Conservation (phyloP, 257 asterid genomes). For the Linderniella brevidens region DNA sequence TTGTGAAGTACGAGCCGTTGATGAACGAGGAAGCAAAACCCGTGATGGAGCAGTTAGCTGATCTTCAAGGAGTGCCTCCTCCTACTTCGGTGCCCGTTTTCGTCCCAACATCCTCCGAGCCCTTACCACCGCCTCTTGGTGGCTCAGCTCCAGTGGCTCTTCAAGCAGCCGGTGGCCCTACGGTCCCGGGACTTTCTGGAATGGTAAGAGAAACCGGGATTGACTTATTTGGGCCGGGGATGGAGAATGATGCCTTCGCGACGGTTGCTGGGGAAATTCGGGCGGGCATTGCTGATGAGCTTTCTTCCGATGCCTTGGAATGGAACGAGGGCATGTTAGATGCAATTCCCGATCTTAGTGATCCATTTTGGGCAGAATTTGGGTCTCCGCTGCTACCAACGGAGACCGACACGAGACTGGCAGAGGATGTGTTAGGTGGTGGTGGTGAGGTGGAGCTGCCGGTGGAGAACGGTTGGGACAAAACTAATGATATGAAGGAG, state of each 20-base stretch:
- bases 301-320: constrained; percentile 37
- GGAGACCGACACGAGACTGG: constrained; percentile 19
- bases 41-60: constrained; percentile 54
- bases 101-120: constrained; percentile 24
- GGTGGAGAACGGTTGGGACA: constrained; percentile 53
- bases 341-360: constrained; percentile 51
- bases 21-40: constrained; percentile 79
- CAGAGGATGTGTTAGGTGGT: constrained; percentile 14
- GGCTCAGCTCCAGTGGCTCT: no score
- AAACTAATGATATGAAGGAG: constrained; percentile 35
- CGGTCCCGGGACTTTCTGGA: constrained; percentile 32
- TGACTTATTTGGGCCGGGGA: constrained; percentile 20
- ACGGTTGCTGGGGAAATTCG: constrained; percentile 22
- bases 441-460: no score
- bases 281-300: constrained; percentile 20
- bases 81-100: constrained; percentile 48
- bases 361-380: constrained; percentile 83
- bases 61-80: no score
- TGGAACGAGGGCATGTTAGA: constrained; percentile 53
- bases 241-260: constrained; percentile 16
- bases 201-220: constrained; percentile 25
- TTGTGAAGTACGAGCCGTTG: constrained; percentile 66
- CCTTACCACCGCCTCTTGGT: no score
- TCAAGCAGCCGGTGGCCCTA: constrained; percentile 17
- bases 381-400: constrained; percentile 37